Base-by-base conservation (phyloP, 2,329 filamentous ascomycete species). In the Apiospora malaysiana region DNA sequence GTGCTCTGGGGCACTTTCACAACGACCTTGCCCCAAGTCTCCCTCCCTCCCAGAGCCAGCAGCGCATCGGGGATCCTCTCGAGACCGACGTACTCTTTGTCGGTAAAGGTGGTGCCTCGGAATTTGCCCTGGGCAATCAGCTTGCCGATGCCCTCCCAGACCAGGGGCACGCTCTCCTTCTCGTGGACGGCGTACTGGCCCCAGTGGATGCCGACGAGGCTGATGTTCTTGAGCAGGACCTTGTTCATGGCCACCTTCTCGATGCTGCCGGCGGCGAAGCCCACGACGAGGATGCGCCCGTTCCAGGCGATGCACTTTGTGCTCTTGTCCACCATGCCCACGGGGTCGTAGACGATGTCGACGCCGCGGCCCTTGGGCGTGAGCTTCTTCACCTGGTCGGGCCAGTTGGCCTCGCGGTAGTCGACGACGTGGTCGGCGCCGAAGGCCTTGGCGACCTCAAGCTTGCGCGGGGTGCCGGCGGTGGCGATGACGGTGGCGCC, bases 281-380 rank as follows among this genome's bases (percentile, higher is more conserved):
- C 95, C 75, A 98, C 91, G 6, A 98, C 90, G 59, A 98, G 83
- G 70, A 98, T 87, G 16, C 95, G 88, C 1, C 93, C 95, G 81
- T 97, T 97, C 95, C 94, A 98, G 4, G 94, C 93, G 4, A 92
- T 93, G 83, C 95, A 98, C 83, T 97, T 97, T 75, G 95, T 93
- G 75, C 91, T 94, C 79, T 90, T 88, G 75, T 97, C 94, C 68
- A 98, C 93, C 79, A 98, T 84, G 0, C 95, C 95, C 0, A 98
- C 95, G 16, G 95, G 94, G 81, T 98, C 95, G 83, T 94, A 98
- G 27, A 98, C 95, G 68, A 98, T 94, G 81, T 98, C 95, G 23
- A 97, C 95, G 14, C 94, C 90, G 63, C 84, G 81, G 1, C 88
- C 88, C 73, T 90, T 89, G 0, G 93, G 93, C 5, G 92, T 95